These are phyloP conservation scores for Chimonanthus salicifolius DNA, from an alignment of 164 flowering plant species.

Conservation along the genomic window DNA sequence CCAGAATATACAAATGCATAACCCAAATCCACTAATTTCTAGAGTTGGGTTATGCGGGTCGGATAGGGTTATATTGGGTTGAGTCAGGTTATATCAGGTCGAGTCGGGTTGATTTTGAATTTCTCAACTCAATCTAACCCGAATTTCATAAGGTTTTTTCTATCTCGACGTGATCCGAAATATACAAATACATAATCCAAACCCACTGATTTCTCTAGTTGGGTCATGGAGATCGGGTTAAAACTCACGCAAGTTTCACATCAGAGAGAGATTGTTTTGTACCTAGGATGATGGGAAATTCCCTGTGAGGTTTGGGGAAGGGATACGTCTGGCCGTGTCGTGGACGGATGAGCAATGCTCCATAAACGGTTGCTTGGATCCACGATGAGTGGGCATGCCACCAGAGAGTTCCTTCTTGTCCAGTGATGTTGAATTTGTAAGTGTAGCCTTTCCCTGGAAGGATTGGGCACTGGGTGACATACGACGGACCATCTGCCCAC, in stretches of 20 bases:
- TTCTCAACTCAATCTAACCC: too few relatives aligned
- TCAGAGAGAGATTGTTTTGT: neutral
- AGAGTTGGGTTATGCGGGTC: too few relatives aligned
- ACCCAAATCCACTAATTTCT: too few relatives aligned
- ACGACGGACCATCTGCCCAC: conserved; percentile 29
- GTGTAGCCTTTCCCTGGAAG: conserved; percentile 23
- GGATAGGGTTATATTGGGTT: too few relatives aligned
- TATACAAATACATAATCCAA: too few relatives aligned
- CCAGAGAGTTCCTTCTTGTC: conserved; percentile 34
- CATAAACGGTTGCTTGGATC: conserved; percentile 28
- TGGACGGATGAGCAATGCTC: conserved; percentile 27
- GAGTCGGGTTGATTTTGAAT: too few relatives aligned
- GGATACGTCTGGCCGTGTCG: conserved; percentile 15
- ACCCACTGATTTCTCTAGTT: too few relatives aligned
- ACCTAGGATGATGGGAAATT: conserved; percentile 29
- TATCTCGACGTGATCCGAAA: too few relatives aligned
- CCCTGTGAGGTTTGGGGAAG: conserved; percentile 21
- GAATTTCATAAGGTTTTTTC: too few relatives aligned
- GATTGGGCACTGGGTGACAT: conserved; percentile 31
- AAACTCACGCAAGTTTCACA: neutral
- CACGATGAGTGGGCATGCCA: conserved; percentile 28
- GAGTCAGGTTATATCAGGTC: too few relatives aligned
- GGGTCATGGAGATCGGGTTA: neutral
- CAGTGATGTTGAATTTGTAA: conserved; percentile 23
- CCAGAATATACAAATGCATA: too few relatives aligned